Evolutionary conservation across 2,329 filamentous ascomycete genomes (phyloP).

Genomic region (Calonectria fujianensis): DNA sequence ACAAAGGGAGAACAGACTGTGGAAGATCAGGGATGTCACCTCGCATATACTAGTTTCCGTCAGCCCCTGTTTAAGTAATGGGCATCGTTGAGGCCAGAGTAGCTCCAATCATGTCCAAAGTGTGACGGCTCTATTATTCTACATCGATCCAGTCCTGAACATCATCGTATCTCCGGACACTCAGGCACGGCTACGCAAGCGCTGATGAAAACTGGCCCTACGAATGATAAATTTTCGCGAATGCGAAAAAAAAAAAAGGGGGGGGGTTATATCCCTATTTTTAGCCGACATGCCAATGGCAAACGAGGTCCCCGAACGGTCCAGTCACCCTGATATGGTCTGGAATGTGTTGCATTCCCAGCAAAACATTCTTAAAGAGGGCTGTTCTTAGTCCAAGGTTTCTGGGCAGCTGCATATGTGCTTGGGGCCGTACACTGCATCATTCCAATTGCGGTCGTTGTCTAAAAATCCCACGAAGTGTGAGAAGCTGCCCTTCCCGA

Average conservation of each 20-base stretch:
- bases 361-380: not conserved
- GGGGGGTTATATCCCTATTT: constrained; percentile 1
- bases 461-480: not conserved
- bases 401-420: not conserved
- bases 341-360: constrained; percentile 2
- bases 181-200: not conserved
- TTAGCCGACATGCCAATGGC: constrained; percentile 8
- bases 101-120: not conserved
- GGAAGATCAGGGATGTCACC: not conserved
- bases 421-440: not conserved
- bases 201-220: constrained; percentile 1
- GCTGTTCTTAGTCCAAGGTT: not conserved
- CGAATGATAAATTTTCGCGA: constrained; percentile 10
- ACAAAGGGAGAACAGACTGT: not conserved
- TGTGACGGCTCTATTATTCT: not conserved
- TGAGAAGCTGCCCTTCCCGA: not conserved
- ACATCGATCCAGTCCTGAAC: too few relatives aligned
- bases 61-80: not conserved
- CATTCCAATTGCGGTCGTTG: not conserved
- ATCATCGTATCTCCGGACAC: not conserved
- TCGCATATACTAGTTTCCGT: not conserved
- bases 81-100: not conserved
- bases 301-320: not conserved
- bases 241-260: not conserved
- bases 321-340: not conserved